Evolutionary conservation across 176 grass and related monocot genomes (phyloP).

Genomic region (Oryza meyeriana): DNA sequence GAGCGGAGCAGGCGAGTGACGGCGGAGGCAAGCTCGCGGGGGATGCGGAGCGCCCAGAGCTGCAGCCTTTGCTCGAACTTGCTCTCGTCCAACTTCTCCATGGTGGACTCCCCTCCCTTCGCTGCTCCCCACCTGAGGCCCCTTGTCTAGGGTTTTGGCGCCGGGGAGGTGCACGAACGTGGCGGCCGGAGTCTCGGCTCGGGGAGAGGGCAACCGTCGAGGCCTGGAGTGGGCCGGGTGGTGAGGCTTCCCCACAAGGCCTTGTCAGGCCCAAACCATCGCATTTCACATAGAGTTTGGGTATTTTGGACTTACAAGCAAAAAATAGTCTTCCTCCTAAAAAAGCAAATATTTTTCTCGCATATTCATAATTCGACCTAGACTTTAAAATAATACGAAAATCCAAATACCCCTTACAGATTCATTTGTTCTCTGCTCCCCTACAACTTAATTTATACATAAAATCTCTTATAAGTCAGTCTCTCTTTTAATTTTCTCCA

Average conservation of each 20-base stretch:
- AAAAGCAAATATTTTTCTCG: no score
- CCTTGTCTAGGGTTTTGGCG: slow-evolving; percentile 34
- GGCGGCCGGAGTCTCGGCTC: not conserved
- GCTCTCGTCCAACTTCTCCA: slow-evolving; percentile 61
- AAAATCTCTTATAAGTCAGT: no score
- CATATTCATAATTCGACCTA: no score
- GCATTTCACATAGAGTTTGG: not conserved
- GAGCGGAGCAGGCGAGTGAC: slow-evolving; percentile 63
- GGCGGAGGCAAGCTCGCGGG: slow-evolving; percentile 54
- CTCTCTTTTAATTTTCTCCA: no score
- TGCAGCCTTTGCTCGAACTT: slow-evolving; percentile 77
- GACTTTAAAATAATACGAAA: no score
- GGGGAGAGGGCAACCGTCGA: not conserved
- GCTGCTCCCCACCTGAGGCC: not conserved
- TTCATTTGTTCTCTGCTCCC: no score
- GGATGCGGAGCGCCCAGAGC: slow-evolving; percentile 76
- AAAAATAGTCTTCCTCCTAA: no score
- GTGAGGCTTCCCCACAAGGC: not conserved
- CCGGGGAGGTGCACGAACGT: not conserved
- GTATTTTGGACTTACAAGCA: no score
- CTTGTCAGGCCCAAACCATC: not conserved
- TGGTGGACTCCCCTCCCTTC: not conserved
- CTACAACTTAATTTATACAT: no score
- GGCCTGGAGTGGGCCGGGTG: not conserved
- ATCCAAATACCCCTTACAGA: no score